Conservation (phyloP, 306 rosid genomes). For the Cicer yamashitae region DNA sequence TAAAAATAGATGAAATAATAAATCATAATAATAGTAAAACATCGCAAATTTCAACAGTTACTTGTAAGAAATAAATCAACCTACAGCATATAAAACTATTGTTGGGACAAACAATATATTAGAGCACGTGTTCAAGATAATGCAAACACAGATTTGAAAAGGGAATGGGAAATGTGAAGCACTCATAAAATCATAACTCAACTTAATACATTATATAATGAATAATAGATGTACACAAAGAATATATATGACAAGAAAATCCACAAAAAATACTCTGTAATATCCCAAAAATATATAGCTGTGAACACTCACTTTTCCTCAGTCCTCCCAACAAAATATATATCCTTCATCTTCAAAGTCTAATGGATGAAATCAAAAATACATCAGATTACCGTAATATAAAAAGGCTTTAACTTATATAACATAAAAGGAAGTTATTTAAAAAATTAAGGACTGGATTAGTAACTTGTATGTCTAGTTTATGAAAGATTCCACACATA, state of each 20-base stretch:
- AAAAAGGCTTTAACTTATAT: not conserved
- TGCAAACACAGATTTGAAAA: not conserved
- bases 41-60: not conserved
- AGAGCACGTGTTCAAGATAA: not conserved
- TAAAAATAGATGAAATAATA: not conserved
- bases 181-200: not conserved
- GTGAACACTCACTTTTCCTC: not conserved
- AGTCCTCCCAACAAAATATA: not conserved
- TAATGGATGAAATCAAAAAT: too few relatives aligned
- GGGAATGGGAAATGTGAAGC: not conserved
- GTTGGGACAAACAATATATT: not conserved
- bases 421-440: not conserved
- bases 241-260: not conserved
- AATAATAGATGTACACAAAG: not conserved
- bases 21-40: not conserved
- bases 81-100: not conserved
- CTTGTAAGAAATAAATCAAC: not conserved
- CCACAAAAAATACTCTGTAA: not conserved
- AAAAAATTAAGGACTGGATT: not conserved
- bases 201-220: not conserved
- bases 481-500: constrained; percentile 11
- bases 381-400: not conserved
- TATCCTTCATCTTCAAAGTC: not conserved
- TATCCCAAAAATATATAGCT: not conserved
- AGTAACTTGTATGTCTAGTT: constrained; percentile 5